These are phyloP conservation scores for Puccinia polysora DNA, from an alignment of 1,284 basidiomycete species.

Conservation along the genomic window DNA sequence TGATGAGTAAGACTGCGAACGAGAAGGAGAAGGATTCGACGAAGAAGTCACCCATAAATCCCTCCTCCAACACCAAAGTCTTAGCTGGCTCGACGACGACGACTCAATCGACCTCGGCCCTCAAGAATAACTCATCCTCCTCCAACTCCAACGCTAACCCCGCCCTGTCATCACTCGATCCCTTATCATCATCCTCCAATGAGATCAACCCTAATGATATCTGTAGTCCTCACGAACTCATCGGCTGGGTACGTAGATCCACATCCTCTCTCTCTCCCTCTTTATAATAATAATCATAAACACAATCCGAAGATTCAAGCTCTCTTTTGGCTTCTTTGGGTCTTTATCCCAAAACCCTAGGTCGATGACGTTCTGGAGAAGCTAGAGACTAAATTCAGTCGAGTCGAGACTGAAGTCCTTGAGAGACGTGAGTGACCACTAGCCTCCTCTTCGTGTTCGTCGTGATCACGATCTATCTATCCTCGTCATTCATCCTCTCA, in stretches of 20 bases:
- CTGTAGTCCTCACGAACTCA: conserved; percentile 41
- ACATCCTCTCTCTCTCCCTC: not conserved
- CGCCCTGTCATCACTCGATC: too few species aligned
- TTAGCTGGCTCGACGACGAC: too few species aligned
- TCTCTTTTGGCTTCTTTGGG: not conserved
- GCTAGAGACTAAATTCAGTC: conserved; percentile 30
- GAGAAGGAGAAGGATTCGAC: too few species aligned
- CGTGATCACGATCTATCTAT: too few species aligned
- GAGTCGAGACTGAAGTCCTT: conserved; percentile 26
- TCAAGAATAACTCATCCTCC: too few species aligned
- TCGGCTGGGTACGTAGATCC: conserved; percentile 28
- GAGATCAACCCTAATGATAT: conserved; percentile 31
- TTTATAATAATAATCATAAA: not conserved
- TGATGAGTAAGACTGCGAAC: too few species aligned
- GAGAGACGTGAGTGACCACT: conserved; percentile 24
- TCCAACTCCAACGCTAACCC: too few species aligned
- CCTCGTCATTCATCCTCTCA: too few species aligned
- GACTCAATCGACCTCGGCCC: too few species aligned
- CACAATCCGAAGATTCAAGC: not conserved
- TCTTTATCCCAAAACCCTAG: not conserved
- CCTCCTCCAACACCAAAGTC: too few species aligned
- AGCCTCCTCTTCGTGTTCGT: not conserved
- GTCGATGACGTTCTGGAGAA: conserved; percentile 35
- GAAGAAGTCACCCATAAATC: too few species aligned
- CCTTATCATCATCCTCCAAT: too few species aligned